Percentiles rank a stretch among this genome's conserved stretches.
Evolutionary conservation across 2,329 filamentous ascomycete species (phyloP).

Genomic region (Colletotrichum sojae): DNA sequence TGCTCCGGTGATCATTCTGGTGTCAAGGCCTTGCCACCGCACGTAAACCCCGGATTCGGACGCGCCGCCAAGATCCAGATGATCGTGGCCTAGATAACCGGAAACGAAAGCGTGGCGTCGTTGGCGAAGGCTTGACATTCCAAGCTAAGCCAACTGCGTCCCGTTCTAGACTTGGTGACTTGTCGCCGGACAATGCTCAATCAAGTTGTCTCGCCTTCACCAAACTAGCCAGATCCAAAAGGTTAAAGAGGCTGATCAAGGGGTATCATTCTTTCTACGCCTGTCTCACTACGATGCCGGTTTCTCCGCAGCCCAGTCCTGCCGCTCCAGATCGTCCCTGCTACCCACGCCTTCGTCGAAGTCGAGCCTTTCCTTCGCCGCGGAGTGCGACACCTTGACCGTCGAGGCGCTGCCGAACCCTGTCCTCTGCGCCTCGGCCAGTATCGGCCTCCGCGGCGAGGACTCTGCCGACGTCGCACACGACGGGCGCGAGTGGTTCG

Average conservation of each 20-base stretch:
- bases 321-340: constrained; percentile 5
- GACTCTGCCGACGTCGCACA: neutral
- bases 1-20: no score
- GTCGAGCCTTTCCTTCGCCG: neutral
- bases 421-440: neutral
- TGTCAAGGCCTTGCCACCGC: no score
- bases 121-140: neutral
- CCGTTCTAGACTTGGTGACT: neutral
- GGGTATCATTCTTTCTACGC: neutral
- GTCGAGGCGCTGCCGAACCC: neutral
- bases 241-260: no score
- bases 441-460: neutral
- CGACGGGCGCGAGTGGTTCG: neutral
- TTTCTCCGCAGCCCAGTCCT: constrained; percentile 59
- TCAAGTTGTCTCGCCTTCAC: neutral
- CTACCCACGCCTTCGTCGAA: neutral
- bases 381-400: neutral
- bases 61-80: no score
- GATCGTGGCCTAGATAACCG: neutral
- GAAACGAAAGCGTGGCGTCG: neutral
- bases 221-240: neutral
- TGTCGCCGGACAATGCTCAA: neutral
- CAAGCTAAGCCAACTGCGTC: neutral
- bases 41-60: no score
- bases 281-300: neutral